Evolutionary conservation across 805 yeast genomes (phyloP).

Genomic region (Ogataea methylovora): DNA sequence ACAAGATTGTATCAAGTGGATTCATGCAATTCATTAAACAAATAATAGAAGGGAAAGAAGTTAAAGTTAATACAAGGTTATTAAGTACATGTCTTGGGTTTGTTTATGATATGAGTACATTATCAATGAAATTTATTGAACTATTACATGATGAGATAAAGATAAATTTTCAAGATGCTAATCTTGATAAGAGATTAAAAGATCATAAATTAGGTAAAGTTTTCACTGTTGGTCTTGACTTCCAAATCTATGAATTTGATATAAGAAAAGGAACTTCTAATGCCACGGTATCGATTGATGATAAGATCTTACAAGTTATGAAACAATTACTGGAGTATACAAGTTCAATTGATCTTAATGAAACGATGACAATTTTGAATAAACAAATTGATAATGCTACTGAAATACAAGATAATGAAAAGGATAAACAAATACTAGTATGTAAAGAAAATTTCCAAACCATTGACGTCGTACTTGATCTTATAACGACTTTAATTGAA

Average conservation of each 20-base stretch:
- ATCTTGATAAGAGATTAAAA: slow-evolving; percentile 3
- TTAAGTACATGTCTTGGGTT: slow-evolving; percentile 16
- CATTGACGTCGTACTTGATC: slow-evolving; percentile 65
- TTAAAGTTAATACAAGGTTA: slow-evolving; percentile 17
- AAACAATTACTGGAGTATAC: slow-evolving; percentile 17
- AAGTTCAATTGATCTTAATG: slow-evolving; percentile 23
- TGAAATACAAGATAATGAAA: slow-evolving; percentile 21
- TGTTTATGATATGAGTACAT: slow-evolving; percentile 22
- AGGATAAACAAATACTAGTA: slow-evolving; percentile 29
- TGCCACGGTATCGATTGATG: slow-evolving; percentile 9
- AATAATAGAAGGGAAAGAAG: background rate
- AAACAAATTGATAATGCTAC: slow-evolving; percentile 28
- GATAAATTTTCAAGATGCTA: background rate
- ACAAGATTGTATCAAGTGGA: background rate
- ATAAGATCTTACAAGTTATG: slow-evolving; percentile 14
- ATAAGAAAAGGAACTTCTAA: background rate
- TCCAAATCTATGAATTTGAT: slow-evolving; percentile 21
- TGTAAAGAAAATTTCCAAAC: slow-evolving; percentile 53
- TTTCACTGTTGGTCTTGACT: slow-evolving; percentile 21
- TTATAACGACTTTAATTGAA: slow-evolving; percentile 71
- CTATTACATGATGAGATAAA: slow-evolving; percentile 9
- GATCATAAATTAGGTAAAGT: slow-evolving; percentile 10
- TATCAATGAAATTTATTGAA: slow-evolving; percentile 18
- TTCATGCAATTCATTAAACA: background rate
- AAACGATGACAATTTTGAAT: slow-evolving; percentile 20